Percentiles rank a stretch among this genome's conserved stretches.
phyloP scores from a whole-genome alignment of 345 rosid species.

The Linum trigynum region DNA sequence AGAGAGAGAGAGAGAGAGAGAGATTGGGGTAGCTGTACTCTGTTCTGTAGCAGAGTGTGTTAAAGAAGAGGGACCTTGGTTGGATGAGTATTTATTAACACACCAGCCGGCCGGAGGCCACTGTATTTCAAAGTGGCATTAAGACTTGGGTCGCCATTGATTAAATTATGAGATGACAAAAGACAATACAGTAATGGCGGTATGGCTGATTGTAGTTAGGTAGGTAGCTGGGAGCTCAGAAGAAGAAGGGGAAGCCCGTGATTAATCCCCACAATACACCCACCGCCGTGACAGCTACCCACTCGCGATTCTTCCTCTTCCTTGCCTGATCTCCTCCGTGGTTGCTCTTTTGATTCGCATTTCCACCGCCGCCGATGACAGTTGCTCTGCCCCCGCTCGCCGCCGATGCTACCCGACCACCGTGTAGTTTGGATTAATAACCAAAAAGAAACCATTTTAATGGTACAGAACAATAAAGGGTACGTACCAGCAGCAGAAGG shows the following conservation, averaged over 20 bases:
- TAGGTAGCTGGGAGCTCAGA: no score
- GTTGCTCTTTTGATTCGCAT: conserved; percentile 29
- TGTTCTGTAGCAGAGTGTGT: no score
- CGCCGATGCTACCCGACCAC: background rate
- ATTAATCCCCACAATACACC: conserved; percentile 19
- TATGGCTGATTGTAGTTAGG: no score
- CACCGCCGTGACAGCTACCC: conserved; percentile 24
- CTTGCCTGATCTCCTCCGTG: conserved; percentile 12
- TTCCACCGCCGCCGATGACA: conserved; percentile 7
- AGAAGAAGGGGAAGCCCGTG: conserved; percentile 10
- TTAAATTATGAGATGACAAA: background rate
- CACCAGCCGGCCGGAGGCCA: no score
- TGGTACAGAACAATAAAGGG: background rate
- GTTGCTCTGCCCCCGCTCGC: conserved; percentile 10
- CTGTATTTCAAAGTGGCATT: no score
- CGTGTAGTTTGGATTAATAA: background rate
- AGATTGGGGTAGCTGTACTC: no score
- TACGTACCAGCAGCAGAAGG: no score
- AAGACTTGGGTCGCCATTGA: no score
- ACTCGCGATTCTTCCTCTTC: background rate
- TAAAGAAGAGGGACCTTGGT: no score
- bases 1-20: no score
- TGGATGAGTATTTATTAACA: no score
- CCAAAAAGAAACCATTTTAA: no score
- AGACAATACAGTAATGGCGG: background rate